Evolutionary conservation across 495 filamentous ascomycete genomes (phyloP).

Genomic region (Aspergillus olivimuriae): DNA sequence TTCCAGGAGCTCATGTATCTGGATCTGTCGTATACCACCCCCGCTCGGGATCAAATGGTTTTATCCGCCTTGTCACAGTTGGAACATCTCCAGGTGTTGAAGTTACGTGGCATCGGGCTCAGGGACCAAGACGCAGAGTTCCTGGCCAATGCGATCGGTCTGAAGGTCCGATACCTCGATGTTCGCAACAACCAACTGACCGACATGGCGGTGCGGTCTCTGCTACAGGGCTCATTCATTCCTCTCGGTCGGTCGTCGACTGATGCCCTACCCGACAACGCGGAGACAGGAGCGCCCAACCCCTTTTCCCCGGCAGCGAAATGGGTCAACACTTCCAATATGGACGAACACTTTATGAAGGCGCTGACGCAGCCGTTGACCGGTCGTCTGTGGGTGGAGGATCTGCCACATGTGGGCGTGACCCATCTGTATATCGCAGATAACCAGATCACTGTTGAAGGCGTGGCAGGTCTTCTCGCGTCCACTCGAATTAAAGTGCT

Average conservation of each 20-base stretch:
- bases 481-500: conserved; percentile 46
- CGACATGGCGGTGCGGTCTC: conserved; percentile 45
- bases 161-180: conserved; percentile 51
- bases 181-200: conserved; percentile 54
- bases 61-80: conserved; percentile 39
- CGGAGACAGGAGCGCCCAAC: background rate
- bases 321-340: conserved; percentile 25
- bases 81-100: conserved; percentile 49
- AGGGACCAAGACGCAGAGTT: conserved; percentile 49
- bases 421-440: conserved; percentile 55
- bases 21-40: conserved; percentile 54
- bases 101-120: conserved; percentile 50
- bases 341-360: conserved; percentile 45
- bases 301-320: conserved; percentile 9
- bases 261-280: background rate
- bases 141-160: conserved; percentile 47
- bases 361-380: conserved; percentile 44
- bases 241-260: conserved; percentile 8
- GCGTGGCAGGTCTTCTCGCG: conserved; percentile 45
- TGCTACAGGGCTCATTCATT: conserved; percentile 47
- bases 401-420: conserved; percentile 45
- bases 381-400: conserved; percentile 47
- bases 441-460: conserved; percentile 54
- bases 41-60: conserved; percentile 47
- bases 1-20: conserved; percentile 53